Evolutionary conservation across 1,139 yeast genomes (phyloP).

Genomic region (Ogataea hybrid): DNA sequence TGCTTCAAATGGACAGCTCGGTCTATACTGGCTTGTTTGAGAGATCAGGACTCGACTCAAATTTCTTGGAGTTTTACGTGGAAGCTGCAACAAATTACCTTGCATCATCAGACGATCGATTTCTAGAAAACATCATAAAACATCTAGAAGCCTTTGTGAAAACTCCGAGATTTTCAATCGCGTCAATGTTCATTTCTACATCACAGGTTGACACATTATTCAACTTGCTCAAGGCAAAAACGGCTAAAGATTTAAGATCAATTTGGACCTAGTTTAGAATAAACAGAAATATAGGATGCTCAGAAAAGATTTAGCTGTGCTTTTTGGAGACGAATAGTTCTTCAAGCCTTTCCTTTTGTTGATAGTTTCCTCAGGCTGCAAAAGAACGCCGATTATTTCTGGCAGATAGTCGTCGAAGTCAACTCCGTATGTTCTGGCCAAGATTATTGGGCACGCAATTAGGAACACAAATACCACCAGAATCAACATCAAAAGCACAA

Average conservation of each 20-base stretch:
- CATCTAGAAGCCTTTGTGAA: constrained; percentile 18
- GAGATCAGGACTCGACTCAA: constrained; percentile 55
- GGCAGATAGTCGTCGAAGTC: constrained; percentile 43
- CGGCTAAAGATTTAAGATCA: constrained; percentile 10
- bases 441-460: constrained; percentile 40
- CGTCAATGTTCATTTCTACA: constrained; percentile 24
- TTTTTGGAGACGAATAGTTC: constrained; percentile 27
- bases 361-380: constrained; percentile 42
- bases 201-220: constrained; percentile 8
- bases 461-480: constrained; percentile 33
- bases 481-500: constrained; percentile 38
- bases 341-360: constrained; percentile 40
- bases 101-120: background rate
- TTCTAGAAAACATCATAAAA: constrained; percentile 10
- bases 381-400: constrained; percentile 32
- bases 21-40: constrained; percentile 39
- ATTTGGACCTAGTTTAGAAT: constrained; percentile 13
- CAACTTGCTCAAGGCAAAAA: constrained; percentile 3
- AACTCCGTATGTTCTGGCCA: constrained; percentile 34
- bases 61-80: constrained; percentile 50
- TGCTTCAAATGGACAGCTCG: constrained; percentile 36
- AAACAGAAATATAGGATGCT: constrained; percentile 1
- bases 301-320: constrained; percentile 10
- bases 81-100: constrained; percentile 39
- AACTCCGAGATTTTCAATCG: constrained; percentile 27